Base-by-base conservation (phyloP, 2,329 filamentous ascomycete species). In the Neopestalotiopsis clavispora region DNA sequence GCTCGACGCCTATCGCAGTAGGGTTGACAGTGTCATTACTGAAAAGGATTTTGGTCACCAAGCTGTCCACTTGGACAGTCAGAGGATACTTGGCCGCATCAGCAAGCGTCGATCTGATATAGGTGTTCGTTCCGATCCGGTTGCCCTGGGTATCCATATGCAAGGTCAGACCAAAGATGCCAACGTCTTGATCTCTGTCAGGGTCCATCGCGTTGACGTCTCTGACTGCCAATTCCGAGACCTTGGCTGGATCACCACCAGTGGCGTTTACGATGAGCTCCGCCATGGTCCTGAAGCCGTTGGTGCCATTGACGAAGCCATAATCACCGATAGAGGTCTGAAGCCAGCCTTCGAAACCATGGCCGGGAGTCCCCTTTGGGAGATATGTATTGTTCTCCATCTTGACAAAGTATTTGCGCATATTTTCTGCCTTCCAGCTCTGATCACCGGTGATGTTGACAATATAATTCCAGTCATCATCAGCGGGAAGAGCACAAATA, bases 91-190 rank as follows among this genome's bases (percentile, higher is more conserved):
- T 72, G 75, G 86, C 71, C 78, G 83, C 71, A 62, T 77, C 45
- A 76, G 87, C 73, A 75, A 86, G 74, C 80, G 82, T 72, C 70
- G 87, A 72, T 76, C 84, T 66, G 61, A 85, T 85, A 74, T 74
- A 82, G 78, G 72, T 88, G 84, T 79, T 83, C 81, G 69, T 85
- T 78, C 71, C 86, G 84, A 67, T 78, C 34, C 76, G 72, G 52
- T 73, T 74, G 4, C 75, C 76, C 28, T 73, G 73, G 32, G 68
- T 74, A 40, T 76, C 73, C 0, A 72, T 74, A 61, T 78, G 76
- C 34, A 69, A 72, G 1, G 74, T 72, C 14, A 77, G 71, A 3
- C 71, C 74, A 58, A 76, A 76, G 60, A 76, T 74, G 1, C 76
- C 75, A 10, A 73, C 76, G 9, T 69, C 45, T 14, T 75, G 74